Evolutionary conservation across 345 rosid species (phyloP), one percentile per base, ranked within the genome.

Genomic region (Psidium guajava): DNA sequence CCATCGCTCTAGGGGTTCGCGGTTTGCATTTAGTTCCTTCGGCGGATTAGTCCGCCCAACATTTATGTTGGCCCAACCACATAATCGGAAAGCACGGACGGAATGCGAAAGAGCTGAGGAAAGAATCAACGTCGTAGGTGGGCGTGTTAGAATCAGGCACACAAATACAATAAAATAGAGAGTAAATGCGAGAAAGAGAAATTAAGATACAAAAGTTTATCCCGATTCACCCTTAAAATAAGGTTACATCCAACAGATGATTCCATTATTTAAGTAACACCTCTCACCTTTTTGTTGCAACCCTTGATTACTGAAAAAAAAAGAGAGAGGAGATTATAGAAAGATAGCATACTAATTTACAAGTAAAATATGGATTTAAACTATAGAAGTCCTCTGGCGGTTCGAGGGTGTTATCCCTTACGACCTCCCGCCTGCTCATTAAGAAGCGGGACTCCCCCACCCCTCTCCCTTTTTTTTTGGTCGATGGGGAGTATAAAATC

Each of bases 151-250:
- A 16, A 13, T 58, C n/a, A 0, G 0, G 2, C 36, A 2, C 69
- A 12, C 16, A 59, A 2, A 5, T 4, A 27, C 7, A 27, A 13
- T 0, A 0, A 59, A n/a, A n/a, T 59, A n/a, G 2, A 59, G 18
- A 13, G 9, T 13, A 13, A 59, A n/a, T 0, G 9, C 2, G 0
- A 59, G 9, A 59, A 59, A 27, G 3, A 58, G 0, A 59, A 59
- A n/a, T n/a, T 15, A 9, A 59, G 36, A 59, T 20, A 59, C 7
- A 59, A 59, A 13, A 3, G 9, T n/a, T 27, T 59, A 13, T 59
- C 0, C 0, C 14, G 0, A 3, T 59, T 13, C 20, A 3, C 18
- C 69, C 0, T 59, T 59, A 59, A 6, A 27, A 4, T 59, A 27
- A 9, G 36, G 9, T 1, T 27, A 13, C 18, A 5, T 59, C 1